These are phyloP conservation scores for Alternaria rosae DNA, from an alignment of 2,329 filamentous ascomycete genomes.

Conservation along the genomic window DNA sequence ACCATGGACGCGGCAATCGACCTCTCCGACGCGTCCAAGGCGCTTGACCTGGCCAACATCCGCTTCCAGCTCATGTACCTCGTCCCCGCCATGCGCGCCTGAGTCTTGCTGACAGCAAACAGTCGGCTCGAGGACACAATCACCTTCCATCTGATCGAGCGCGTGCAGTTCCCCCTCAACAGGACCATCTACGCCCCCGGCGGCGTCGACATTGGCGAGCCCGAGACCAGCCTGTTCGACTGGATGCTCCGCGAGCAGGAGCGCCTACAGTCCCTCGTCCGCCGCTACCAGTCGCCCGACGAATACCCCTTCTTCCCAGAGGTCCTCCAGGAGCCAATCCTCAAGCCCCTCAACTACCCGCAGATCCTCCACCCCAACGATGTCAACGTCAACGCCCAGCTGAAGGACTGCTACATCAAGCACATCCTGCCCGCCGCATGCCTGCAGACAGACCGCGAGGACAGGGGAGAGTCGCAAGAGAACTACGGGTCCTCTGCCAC, in stretches of 20 bases:
- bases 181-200: slow-evolving; percentile 82
- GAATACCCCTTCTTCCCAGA: slow-evolving; percentile 97
- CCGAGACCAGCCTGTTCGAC: slow-evolving; percentile 83
- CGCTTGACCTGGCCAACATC: slow-evolving; percentile 88
- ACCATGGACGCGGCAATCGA: slow-evolving; percentile 91
- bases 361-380: slow-evolving; percentile 84
- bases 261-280: slow-evolving; percentile 87
- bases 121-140: slow-evolving; percentile 98
- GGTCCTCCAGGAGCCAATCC: slow-evolving; percentile 77
- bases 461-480: slow-evolving; percentile 85
- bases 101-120: slow-evolving; percentile 24
- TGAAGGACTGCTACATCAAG: slow-evolving; percentile 85
- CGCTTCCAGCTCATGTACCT: slow-evolving; percentile 90
- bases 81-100: background rate
- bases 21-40: slow-evolving; percentile 81
- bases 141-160: slow-evolving; percentile 94
- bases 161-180: slow-evolving; percentile 96
- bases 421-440: slow-evolving; percentile 86
- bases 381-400: slow-evolving; percentile 87
- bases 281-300: slow-evolving; percentile 94
- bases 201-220: slow-evolving; percentile 78
- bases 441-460: slow-evolving; percentile 75
- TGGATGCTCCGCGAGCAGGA: slow-evolving; percentile 94
- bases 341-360: slow-evolving; percentile 89
- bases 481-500: slow-evolving; percentile 95